These are phyloP conservation scores for Madurella mycetomatis DNA, from an alignment of 2,329 filamentous ascomycete species.

Conservation along the genomic window DNA sequence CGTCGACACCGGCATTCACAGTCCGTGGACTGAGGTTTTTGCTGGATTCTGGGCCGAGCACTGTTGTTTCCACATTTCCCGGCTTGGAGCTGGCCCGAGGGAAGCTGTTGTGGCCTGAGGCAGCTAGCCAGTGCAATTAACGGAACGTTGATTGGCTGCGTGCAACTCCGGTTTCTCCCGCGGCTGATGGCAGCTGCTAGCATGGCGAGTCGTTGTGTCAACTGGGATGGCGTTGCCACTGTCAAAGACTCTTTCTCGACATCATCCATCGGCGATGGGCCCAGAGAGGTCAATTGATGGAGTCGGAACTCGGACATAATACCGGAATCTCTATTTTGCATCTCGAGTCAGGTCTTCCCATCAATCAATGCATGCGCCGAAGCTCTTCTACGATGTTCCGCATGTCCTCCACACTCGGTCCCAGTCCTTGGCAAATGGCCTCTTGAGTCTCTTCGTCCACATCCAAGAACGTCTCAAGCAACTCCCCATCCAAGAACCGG, in stretches of 20 bases:
- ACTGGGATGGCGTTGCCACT: slow-evolving; percentile 4
- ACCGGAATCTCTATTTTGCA: not conserved
- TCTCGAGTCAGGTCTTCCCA: not conserved
- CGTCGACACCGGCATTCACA: slow-evolving; percentile 25
- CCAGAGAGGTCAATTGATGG: not conserved
- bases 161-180: slow-evolving; percentile 24
- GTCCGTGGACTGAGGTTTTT: slow-evolving; percentile 42
- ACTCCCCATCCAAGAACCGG: slow-evolving; percentile 87
- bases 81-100: slow-evolving; percentile 17
- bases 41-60: slow-evolving; percentile 24
- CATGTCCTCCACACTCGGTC: slow-evolving; percentile 58
- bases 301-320: not conserved
- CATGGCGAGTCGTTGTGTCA: slow-evolving; percentile 11
- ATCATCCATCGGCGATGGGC: not conserved
- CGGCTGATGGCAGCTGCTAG: slow-evolving; percentile 6
- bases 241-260: not conserved
- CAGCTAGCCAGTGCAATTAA: slow-evolving; percentile 38
- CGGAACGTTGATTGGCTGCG: slow-evolving; percentile 41
- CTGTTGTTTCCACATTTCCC: slow-evolving; percentile 25
- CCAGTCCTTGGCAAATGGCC: slow-evolving; percentile 51
- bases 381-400: slow-evolving; percentile 59
- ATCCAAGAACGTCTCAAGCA: slow-evolving; percentile 81
- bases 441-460: slow-evolving; percentile 56
- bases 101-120: slow-evolving; percentile 44
- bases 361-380: slow-evolving; percentile 53